These are phyloP conservation scores for Umbelopsis sp. DNA, from an alignment of 192 early-diverging fungal genomes.

Conservation along the genomic window DNA sequence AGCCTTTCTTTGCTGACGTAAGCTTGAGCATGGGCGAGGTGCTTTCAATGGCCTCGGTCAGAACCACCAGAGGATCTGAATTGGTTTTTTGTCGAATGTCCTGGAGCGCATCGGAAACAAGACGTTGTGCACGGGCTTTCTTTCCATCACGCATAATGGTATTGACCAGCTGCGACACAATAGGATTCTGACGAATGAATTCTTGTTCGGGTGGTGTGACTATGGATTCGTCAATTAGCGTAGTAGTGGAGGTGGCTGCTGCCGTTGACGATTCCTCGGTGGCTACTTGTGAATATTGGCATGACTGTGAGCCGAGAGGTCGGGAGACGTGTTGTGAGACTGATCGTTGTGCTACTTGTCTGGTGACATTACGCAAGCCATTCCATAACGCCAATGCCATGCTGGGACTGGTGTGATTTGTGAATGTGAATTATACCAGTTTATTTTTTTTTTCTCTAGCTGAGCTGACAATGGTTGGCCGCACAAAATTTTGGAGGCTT, in stretches of 20 bases:
- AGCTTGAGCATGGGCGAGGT: slow-evolving; percentile 77
- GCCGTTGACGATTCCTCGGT: neutral
- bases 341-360: no score
- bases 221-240: neutral
- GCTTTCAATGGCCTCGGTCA: slow-evolving; percentile 74
- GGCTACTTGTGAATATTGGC: no score
- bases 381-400: no score
- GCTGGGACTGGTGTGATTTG: no score
- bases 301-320: no score
- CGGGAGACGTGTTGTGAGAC: no score
- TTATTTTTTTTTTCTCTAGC: no score
- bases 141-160: slow-evolving; percentile 93
- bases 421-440: no score
- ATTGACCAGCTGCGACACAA: slow-evolving; percentile 81
- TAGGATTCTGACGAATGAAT: slow-evolving; percentile 15
- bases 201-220: neutral
- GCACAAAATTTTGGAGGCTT: no score
- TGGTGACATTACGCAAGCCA: no score
- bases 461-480: no score
- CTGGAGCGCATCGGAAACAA: slow-evolving; percentile 67
- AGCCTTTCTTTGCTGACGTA: slow-evolving; percentile 73
- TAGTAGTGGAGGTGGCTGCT: neutral
- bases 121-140: slow-evolving; percentile 75
- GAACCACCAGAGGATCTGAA: slow-evolving; percentile 63
- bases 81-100: slow-evolving; percentile 61